phyloP scores from a whole-genome alignment of 257 asterid species.

The Scutellaria barbata region DNA sequence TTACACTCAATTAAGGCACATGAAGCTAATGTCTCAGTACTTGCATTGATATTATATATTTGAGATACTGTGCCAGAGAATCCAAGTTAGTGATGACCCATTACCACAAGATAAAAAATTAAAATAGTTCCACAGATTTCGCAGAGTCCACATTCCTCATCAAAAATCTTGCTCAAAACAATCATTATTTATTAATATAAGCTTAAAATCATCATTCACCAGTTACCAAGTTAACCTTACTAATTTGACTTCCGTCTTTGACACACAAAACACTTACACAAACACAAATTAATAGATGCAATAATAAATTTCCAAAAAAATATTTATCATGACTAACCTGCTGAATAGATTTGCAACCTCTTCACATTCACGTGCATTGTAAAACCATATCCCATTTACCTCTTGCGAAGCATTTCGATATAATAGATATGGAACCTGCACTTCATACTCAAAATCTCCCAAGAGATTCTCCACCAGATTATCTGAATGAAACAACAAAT shows the following conservation, averaged over 20 bases:
- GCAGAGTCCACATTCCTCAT: neutral
- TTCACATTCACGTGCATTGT: slow-evolving; percentile 85
- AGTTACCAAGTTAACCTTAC: neutral
- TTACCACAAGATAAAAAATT: neutral
- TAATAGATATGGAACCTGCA: slow-evolving; percentile 80
- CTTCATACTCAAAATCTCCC: slow-evolving; percentile 93
- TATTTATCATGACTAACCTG: slow-evolving; percentile 51
- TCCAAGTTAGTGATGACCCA: slow-evolving; percentile 6
- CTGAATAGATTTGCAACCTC: slow-evolving; percentile 82
- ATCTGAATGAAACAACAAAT: slow-evolving; percentile 56
- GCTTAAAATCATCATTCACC: neutral
- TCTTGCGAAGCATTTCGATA: slow-evolving; percentile 92
- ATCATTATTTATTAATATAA: slow-evolving; percentile 13
- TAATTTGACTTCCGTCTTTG: neutral
- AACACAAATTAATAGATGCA: neutral
- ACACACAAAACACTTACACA: slow-evolving; percentile 7
- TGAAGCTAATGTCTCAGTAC: slow-evolving; percentile 23
- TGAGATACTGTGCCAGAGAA: slow-evolving; percentile 4
- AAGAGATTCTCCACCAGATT: slow-evolving; percentile 93
- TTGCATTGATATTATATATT: neutral
- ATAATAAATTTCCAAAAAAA: neutral
- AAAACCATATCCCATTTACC: slow-evolving; percentile 95
- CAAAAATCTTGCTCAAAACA: slow-evolving; percentile 13
- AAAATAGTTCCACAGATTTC: neutral
- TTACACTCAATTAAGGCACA: neutral